These are phyloP conservation scores for Corylus avellana DNA, from an alignment of 306 rosid genomes.

Conservation along the genomic window DNA sequence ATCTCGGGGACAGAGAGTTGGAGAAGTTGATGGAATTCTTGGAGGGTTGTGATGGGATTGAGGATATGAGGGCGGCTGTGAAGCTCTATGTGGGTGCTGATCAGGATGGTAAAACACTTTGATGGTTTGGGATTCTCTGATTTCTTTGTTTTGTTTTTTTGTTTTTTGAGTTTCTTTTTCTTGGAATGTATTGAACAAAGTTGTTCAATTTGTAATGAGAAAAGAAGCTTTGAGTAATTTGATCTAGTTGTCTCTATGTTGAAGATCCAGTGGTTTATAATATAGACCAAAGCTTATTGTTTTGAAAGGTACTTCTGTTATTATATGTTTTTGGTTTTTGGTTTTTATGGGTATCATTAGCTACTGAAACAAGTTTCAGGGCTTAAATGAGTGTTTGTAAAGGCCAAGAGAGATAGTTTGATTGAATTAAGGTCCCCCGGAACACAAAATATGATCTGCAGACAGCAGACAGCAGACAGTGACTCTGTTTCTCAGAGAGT, in stretches of 20 bases:
- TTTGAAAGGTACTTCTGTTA: not conserved
- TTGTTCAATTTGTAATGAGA: constrained; percentile 40
- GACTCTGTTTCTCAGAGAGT: no score
- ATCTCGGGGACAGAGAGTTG: constrained; percentile 62
- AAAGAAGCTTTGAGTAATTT: constrained; percentile 1
- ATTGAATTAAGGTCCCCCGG: no score
- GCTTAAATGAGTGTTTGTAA: not conserved
- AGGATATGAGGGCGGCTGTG: constrained; percentile 81
- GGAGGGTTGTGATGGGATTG: constrained; percentile 44
- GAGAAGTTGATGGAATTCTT: constrained; percentile 54
- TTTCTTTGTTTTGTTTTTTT: not conserved
- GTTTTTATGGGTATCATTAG: no score
- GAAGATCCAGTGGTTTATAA: not conserved
- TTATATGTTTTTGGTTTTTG: no score
- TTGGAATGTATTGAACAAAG: constrained; percentile 28
- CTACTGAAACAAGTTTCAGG: not conserved
- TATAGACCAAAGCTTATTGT: not conserved
- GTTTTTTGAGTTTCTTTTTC: not conserved
- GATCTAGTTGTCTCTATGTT: not conserved
- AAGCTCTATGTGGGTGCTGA: constrained; percentile 31
- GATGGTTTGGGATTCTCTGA: not conserved
- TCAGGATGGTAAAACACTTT: not conserved
- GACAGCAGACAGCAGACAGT: not conserved
- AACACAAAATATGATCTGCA: not conserved
- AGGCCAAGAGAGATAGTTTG: not conserved